Evolutionary conservation across 768 basidiomycete species (phyloP).

Genomic region (Phylloporus arenicola): DNA sequence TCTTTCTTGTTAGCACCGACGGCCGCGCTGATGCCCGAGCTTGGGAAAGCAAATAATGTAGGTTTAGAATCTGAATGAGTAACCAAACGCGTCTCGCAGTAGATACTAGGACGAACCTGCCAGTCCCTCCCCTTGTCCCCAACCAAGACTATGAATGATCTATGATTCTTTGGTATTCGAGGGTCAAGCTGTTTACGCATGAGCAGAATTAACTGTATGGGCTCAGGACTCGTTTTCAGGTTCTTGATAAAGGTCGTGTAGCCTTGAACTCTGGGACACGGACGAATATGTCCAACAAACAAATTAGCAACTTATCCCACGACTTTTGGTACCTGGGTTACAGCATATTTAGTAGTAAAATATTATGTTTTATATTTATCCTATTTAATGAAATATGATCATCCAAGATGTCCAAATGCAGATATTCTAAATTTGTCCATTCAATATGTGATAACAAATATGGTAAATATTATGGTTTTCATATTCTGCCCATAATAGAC

Average conservation of each 20-base stretch:
- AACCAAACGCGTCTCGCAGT: background rate
- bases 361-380: too few relatives aligned
- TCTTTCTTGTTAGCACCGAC: slow-evolving; percentile 95
- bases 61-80: slow-evolving; percentile 70
- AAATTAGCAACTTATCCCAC: too few relatives aligned
- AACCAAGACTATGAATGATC: slow-evolving; percentile 94
- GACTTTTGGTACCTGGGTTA: too few relatives aligned
- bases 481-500: too few relatives aligned
- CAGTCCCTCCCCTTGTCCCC: slow-evolving; percentile 90
- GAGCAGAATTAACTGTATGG: background rate
- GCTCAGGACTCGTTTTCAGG: background rate
- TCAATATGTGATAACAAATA: too few relatives aligned
- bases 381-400: too few relatives aligned
- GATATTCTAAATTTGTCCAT: too few relatives aligned
- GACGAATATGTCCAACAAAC: too few relatives aligned
- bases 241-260: background rate
- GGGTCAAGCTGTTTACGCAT: slow-evolving; percentile 91
- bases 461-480: too few relatives aligned
- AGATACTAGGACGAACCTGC: slow-evolving; percentile 58
- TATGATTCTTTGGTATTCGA: slow-evolving; percentile 85
- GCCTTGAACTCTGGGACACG: too few relatives aligned
- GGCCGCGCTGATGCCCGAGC: slow-evolving; percentile 84
- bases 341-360: too few relatives aligned
- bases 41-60: slow-evolving; percentile 93
- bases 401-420: too few relatives aligned